Conservation (phyloP, 2,329 filamentous ascomycete genomes). For the Penicillium sp. region DNA sequence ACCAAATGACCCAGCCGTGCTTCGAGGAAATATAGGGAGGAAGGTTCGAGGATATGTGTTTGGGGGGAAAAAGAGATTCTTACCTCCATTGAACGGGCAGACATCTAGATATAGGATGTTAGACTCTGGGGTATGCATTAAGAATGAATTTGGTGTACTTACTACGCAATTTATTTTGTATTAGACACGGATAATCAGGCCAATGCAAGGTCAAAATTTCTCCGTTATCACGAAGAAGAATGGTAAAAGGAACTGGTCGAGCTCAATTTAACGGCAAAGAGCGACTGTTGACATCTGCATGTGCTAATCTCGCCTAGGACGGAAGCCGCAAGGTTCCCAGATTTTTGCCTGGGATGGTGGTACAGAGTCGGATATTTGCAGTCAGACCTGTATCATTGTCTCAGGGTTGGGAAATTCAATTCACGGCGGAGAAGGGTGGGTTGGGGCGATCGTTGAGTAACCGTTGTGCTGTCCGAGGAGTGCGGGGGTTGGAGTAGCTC, state of each 20-base stretch:
- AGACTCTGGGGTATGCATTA: neutral
- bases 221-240: neutral
- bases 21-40: neutral
- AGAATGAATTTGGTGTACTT: neutral
- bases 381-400: conserved; percentile 9
- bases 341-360: neutral
- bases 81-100: conserved; percentile 11
- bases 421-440: neutral
- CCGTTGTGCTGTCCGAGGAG: conserved; percentile 2
- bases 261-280: conserved; percentile 9
- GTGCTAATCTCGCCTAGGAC: conserved; percentile 5
- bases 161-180: conserved; percentile 1
- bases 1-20: conserved; percentile 1
- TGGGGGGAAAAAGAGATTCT: neutral
- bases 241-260: conserved; percentile 4
- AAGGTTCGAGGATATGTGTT: neutral
- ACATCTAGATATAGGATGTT: conserved; percentile 2
- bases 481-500: conserved; percentile 13
- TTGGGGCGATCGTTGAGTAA: neutral
- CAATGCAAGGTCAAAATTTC: neutral
- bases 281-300: conserved; percentile 7
- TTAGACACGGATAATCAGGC: neutral
- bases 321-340: neutral
- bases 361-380: conserved; percentile 5
- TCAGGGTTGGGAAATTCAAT: neutral